Percentiles rank a stretch among this genome's conserved stretches.
phyloP scores from a whole-genome alignment of 2,329 filamentous ascomycete species.

The Stemphylium vesicarium region DNA sequence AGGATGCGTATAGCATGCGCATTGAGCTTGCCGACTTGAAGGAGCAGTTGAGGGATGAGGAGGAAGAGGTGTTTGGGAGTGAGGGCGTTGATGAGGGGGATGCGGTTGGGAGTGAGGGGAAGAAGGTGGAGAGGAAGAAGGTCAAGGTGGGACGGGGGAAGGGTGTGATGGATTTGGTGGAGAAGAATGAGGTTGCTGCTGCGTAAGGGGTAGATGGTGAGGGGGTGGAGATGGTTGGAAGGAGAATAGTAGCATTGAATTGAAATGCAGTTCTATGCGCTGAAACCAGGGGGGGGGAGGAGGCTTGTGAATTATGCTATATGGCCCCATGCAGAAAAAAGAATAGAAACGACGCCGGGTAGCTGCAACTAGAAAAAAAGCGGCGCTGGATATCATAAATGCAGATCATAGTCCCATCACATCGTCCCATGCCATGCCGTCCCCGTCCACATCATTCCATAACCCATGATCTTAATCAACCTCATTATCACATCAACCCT shows the following conservation, averaged over 20 bases:
- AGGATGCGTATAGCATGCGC: constrained; percentile 94
- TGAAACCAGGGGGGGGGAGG: no score
- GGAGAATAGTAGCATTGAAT: no score
- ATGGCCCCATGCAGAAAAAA: background rate
- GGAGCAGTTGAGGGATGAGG: constrained; percentile 58
- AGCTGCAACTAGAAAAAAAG: background rate
- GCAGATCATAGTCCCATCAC: constrained; percentile 1
- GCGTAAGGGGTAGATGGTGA: background rate
- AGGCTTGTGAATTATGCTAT: no score
- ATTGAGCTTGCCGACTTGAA: constrained; percentile 73
- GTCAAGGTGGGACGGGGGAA: constrained; percentile 79
- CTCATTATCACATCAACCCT: constrained; percentile 69
- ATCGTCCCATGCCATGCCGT: background rate
- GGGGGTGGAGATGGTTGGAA: no score
- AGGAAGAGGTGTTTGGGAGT: constrained; percentile 42
- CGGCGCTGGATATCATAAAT: constrained; percentile 11
- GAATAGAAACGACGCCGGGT: background rate
- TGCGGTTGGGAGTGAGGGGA: constrained; percentile 46
- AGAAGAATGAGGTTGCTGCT: constrained; percentile 64
- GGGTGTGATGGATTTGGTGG: constrained; percentile 80
- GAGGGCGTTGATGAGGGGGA: constrained; percentile 44
- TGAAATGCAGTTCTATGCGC: no score
- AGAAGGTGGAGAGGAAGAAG: constrained; percentile 62
- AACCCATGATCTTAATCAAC: background rate
- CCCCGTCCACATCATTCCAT: background rate